Conservation (phyloP, 768 basidiomycete genomes). For the Suillus discolor region DNA sequence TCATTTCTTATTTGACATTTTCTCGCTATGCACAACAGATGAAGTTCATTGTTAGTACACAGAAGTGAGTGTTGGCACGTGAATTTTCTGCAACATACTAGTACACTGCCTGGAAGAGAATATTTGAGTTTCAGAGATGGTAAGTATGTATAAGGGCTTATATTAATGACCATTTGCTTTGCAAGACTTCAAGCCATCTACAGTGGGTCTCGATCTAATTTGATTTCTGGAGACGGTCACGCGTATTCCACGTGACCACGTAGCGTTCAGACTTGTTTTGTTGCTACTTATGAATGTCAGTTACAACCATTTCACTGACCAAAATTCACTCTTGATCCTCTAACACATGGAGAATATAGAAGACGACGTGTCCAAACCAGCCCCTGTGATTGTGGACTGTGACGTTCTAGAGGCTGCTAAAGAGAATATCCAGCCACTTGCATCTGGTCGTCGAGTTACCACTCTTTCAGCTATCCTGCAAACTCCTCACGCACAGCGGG, state of each 20-base stretch:
- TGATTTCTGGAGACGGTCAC: neutral
- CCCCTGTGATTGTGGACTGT: constrained; percentile 66
- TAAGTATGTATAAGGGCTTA: no score
- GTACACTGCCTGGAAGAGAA: no score
- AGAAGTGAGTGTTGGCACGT: no score
- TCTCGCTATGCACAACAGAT: no score
- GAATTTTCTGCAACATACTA: no score
- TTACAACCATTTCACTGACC: neutral
- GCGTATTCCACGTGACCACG: neutral
- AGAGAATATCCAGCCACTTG: constrained; percentile 85
- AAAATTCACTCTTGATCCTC: constrained; percentile 4
- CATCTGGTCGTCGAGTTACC: constrained; percentile 76
- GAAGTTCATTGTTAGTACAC: no score
- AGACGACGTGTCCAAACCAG: constrained; percentile 46
- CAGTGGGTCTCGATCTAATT: no score
- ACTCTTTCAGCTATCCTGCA: constrained; percentile 72
- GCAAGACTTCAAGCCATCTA: no score
- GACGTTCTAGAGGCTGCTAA: constrained; percentile 83
- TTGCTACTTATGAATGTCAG: neutral
- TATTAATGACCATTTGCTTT: no score
- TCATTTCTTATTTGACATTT: no score
- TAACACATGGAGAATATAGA: constrained; percentile 25
- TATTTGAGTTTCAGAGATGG: no score
- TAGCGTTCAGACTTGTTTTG: constrained; percentile 4
- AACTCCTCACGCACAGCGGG: constrained; percentile 78